These are phyloP conservation scores for Eucalyptus erythrocorys DNA, from an alignment of 345 rosid species.

Conservation along the genomic window DNA sequence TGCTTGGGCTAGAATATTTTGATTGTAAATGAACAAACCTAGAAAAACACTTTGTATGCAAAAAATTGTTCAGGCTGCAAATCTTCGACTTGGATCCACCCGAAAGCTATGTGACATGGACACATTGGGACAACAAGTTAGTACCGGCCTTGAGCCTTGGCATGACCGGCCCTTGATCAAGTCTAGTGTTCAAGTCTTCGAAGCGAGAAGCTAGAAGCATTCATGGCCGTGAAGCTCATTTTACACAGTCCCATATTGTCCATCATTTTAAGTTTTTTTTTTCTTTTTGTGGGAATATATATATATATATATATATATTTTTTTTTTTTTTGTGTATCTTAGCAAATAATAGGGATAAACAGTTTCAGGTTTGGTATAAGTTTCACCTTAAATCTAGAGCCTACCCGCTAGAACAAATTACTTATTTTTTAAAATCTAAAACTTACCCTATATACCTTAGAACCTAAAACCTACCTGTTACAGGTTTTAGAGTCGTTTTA, in stretches of 20 bases:
- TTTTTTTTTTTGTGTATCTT: too few relatives aligned
- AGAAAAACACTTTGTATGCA: not conserved
- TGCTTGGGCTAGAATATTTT: not conserved
- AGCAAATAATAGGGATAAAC: too few relatives aligned
- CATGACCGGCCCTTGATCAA: not conserved
- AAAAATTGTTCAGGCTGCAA: not conserved
- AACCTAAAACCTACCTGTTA: too few relatives aligned
- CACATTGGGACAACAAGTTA: too few relatives aligned
- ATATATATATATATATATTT: too few relatives aligned
- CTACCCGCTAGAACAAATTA: too few relatives aligned
- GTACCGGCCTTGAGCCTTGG: rapidly evolving
- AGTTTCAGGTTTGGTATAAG: too few relatives aligned
- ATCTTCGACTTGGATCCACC: not conserved
- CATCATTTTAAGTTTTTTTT: not conserved
- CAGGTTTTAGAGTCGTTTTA: too few relatives aligned
- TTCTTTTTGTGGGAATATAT: too few relatives aligned
- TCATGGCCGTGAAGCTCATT: not conserved
- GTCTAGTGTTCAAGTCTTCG: not conserved
- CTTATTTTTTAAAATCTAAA: too few relatives aligned
- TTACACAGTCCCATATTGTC: not conserved
- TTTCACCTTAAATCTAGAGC: too few relatives aligned
- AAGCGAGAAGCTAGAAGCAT: not conserved
- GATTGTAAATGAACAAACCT: not conserved
- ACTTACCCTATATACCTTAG: too few relatives aligned
- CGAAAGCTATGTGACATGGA: not conserved